Evolutionary conservation across 2,329 filamentous ascomycete species (phyloP).

Genomic region (Lojkania enalia): DNA sequence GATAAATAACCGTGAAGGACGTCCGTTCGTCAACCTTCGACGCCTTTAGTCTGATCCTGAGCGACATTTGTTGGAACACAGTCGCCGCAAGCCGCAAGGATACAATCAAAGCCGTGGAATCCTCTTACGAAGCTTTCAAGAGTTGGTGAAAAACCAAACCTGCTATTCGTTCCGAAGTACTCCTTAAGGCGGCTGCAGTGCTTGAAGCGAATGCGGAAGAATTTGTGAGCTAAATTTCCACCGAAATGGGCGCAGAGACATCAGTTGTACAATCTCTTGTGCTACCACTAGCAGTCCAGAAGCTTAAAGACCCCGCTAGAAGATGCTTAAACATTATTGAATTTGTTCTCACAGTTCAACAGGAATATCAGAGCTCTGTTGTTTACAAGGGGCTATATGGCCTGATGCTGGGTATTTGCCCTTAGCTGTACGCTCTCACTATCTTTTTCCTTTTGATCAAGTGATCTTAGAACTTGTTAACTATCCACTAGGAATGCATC

Average conservation of each 20-base stretch:
- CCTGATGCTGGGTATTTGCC: slow-evolving; percentile 73
- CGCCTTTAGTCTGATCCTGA: no score
- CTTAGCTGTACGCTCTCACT: slow-evolving; percentile 68
- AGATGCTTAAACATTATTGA: slow-evolving; percentile 51
- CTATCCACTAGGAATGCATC: slow-evolving; percentile 55
- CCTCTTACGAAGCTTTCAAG: no score
- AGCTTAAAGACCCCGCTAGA: slow-evolving; percentile 53
- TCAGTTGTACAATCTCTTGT: slow-evolving; percentile 39
- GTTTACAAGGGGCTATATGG: slow-evolving; percentile 74
- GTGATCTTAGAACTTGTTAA: neutral
- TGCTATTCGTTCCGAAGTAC: no score
- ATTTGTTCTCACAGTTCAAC: slow-evolving; percentile 47
- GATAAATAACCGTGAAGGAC: no score
- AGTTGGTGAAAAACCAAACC: no score
- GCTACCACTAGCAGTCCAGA: slow-evolving; percentile 39
- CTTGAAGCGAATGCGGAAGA: no score
- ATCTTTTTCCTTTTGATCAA: no score
- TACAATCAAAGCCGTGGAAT: no score
- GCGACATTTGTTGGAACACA: no score
- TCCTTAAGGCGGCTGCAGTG: no score
- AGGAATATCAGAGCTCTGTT: slow-evolving; percentile 60
- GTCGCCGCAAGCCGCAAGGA: no score
- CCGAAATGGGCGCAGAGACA: slow-evolving; percentile 56
- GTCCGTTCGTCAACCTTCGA: no score
- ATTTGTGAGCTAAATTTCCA: slow-evolving; percentile 57